A percentile compares a stretch with the other conserved stretches of the same genome.
Evolutionary conservation across 176 grass and related monocot genomes (phyloP).

Genomic region (Eragrostis nindensis): DNA sequence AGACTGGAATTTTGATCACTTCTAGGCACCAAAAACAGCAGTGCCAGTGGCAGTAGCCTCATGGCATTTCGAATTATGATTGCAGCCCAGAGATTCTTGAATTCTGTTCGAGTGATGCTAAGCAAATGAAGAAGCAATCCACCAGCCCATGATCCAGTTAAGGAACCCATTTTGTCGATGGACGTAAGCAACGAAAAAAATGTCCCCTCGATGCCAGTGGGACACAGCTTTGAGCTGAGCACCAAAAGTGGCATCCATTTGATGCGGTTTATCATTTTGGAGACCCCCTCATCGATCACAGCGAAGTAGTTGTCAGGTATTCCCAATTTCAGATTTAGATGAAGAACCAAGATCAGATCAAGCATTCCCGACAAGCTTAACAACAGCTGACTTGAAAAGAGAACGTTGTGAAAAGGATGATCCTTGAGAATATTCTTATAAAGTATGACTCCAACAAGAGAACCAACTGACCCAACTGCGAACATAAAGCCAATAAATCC

Average conservation of each 20-base stretch:
- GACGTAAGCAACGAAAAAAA: constrained; percentile 89
- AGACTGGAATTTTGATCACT: constrained; percentile 64
- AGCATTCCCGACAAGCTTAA: constrained; percentile 78
- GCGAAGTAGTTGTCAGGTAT: constrained; percentile 87
- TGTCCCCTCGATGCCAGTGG: constrained; percentile 79
- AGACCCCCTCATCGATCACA: constrained; percentile 75
- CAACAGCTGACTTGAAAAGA: constrained; percentile 77
- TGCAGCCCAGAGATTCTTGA: constrained; percentile 78
- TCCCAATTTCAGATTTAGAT: constrained; percentile 68
- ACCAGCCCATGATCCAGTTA: constrained; percentile 71
- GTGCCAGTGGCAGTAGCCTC: constrained; percentile 66
- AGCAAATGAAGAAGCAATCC: constrained; percentile 77
- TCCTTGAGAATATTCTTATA: constrained; percentile 78
- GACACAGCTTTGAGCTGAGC: constrained; percentile 79
- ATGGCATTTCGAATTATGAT: constrained; percentile 69
- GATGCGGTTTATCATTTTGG: constrained; percentile 72
- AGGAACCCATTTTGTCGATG: constrained; percentile 66
- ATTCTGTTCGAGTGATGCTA: constrained; percentile 77
- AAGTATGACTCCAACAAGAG: constrained; percentile 74
- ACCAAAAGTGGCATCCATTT: constrained; percentile 92
- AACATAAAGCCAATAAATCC: constrained; percentile 87
- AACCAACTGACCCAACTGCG: constrained; percentile 70
- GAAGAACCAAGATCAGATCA: constrained; percentile 77
- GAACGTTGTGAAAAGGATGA: constrained; percentile 56
- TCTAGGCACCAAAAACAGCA: constrained; percentile 72